Conservation (phyloP, 768 basidiomycete genomes). For the Leccinum aurantiacum region DNA sequence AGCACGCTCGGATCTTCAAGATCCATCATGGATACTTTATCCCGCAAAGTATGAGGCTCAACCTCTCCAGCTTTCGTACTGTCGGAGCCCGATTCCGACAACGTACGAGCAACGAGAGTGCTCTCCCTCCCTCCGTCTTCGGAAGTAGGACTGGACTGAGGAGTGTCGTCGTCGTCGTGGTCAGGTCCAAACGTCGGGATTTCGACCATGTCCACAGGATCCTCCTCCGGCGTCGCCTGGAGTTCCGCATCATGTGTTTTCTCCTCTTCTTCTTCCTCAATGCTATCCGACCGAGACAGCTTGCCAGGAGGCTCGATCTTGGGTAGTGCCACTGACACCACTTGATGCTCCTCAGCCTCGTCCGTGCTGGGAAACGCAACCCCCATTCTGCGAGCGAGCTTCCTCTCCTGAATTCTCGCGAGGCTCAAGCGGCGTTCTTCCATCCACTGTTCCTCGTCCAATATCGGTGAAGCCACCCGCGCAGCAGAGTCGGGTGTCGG, state of each 20-base stretch:
- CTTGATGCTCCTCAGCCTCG: slow-evolving; percentile 16
- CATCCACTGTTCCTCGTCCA: slow-evolving; percentile 37
- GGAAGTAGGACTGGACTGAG: slow-evolving; percentile 2
- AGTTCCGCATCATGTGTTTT: slow-evolving; percentile 17
- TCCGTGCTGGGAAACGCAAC: slow-evolving; percentile 19
- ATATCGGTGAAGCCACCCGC: slow-evolving; percentile 6
- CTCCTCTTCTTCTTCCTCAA: slow-evolving; percentile 32
- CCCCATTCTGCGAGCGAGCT: slow-evolving; percentile 33
- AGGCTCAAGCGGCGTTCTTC: slow-evolving; percentile 35
- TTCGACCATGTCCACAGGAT: slow-evolving; percentile 2
- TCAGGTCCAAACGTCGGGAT: slow-evolving; percentile 1
- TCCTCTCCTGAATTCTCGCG: slow-evolving; percentile 32
- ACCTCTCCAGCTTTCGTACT: slow-evolving; percentile 27
- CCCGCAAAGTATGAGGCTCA: slow-evolving; percentile 26
- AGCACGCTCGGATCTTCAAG: slow-evolving; percentile 25
- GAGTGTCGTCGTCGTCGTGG: slow-evolving; percentile 4
- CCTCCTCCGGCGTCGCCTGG: neutral
- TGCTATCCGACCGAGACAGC: slow-evolving; percentile 33
- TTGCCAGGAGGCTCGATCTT: slow-evolving; percentile 25
- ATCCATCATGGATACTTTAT: slow-evolving; percentile 26
- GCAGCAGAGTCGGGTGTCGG: slow-evolving; percentile 4
- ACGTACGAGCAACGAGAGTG: slow-evolving; percentile 26
- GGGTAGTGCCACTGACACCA: slow-evolving; percentile 12
- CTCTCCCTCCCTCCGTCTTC: slow-evolving; percentile 26
- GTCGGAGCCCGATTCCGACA: slow-evolving; percentile 32